Conservation (phyloP, 2,329 filamentous ascomycete species). For the Chrysoporthe cubensis region DNA sequence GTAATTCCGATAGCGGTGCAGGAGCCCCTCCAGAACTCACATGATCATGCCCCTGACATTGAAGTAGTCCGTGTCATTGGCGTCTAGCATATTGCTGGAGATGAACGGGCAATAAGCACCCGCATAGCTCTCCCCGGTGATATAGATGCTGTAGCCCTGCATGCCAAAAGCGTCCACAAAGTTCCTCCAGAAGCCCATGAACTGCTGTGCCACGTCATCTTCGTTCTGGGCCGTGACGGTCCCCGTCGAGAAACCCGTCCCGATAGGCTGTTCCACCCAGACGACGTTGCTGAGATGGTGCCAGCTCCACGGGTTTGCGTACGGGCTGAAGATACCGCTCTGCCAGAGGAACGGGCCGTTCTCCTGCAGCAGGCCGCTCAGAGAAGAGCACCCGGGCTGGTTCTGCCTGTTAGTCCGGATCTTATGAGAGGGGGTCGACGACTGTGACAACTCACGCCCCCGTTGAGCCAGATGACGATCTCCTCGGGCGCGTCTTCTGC, state of each 20-base stretch:
- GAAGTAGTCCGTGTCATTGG: slow-evolving; percentile 64
- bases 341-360: slow-evolving; percentile 73
- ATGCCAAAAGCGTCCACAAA: slow-evolving; percentile 69
- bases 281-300: slow-evolving; percentile 73
- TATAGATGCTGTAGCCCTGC: slow-evolving; percentile 66
- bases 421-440: neutral
- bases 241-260: slow-evolving; percentile 69
- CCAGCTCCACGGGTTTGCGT: slow-evolving; percentile 69
- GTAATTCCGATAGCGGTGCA: no score
- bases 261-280: slow-evolving; percentile 68
- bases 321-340: slow-evolving; percentile 64
- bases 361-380: slow-evolving; percentile 70
- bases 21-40: neutral
- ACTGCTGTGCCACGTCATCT: slow-evolving; percentile 66
- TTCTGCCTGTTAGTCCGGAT: neutral
- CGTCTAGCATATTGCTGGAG: slow-evolving; percentile 69
- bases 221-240: slow-evolving; percentile 64
- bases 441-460: slow-evolving; percentile 37
- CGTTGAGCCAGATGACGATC: slow-evolving; percentile 61
- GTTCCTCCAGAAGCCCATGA: slow-evolving; percentile 75
- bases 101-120: slow-evolving; percentile 70
- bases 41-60: slow-evolving; percentile 69
- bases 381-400: slow-evolving; percentile 57
- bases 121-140: slow-evolving; percentile 60
- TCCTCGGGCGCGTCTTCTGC: slow-evolving; percentile 53